phyloP scores from a whole-genome alignment of 2,329 filamentous ascomycete species.

The Fusarium nematophilum region DNA sequence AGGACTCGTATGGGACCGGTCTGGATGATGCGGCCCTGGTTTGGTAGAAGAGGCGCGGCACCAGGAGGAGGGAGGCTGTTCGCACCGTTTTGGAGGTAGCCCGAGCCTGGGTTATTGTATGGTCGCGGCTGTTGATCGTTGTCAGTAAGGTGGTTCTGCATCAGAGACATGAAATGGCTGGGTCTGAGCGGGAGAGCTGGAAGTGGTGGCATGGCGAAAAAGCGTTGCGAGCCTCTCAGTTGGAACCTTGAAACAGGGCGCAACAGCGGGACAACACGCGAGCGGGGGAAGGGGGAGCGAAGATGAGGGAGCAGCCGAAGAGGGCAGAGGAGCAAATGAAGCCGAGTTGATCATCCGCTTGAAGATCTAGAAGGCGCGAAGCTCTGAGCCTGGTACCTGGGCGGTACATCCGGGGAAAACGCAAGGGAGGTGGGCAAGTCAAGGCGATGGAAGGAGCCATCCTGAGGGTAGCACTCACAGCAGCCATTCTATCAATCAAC shows the following conservation, averaged over 20 bases:
- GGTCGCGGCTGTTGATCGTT: slow-evolving; percentile 53
- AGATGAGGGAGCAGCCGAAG: background rate
- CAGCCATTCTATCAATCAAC: slow-evolving; percentile 56
- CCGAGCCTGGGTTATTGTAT: slow-evolving; percentile 65
- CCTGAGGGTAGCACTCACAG: slow-evolving; percentile 51
- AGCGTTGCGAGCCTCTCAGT: slow-evolving; percentile 27
- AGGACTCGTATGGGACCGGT: slow-evolving; percentile 74
- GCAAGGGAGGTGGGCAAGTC: slow-evolving; percentile 22
- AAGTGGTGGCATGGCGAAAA: slow-evolving; percentile 21
- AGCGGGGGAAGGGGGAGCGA: slow-evolving; percentile 29
- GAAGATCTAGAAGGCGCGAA: slow-evolving; percentile 7
- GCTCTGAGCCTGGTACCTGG: slow-evolving; percentile 7
- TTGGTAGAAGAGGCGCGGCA: slow-evolving; percentile 73
- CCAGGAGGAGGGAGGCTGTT: slow-evolving; percentile 65
- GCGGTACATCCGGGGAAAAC: slow-evolving; percentile 1
- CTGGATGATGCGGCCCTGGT: slow-evolving; percentile 75
- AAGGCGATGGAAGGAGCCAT: slow-evolving; percentile 31
- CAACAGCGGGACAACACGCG: slow-evolving; percentile 38
- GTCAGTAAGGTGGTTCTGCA: slow-evolving; percentile 34
- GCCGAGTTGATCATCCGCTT: background rate
- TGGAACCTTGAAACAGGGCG: slow-evolving; percentile 32
- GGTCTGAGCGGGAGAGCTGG: background rate
- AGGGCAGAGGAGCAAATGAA: background rate
- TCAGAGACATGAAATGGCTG: background rate
- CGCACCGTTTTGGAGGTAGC: slow-evolving; percentile 74